Base-by-base conservation (phyloP, 805 yeast genomes). In the Citeromyces nyonsensis region DNA sequence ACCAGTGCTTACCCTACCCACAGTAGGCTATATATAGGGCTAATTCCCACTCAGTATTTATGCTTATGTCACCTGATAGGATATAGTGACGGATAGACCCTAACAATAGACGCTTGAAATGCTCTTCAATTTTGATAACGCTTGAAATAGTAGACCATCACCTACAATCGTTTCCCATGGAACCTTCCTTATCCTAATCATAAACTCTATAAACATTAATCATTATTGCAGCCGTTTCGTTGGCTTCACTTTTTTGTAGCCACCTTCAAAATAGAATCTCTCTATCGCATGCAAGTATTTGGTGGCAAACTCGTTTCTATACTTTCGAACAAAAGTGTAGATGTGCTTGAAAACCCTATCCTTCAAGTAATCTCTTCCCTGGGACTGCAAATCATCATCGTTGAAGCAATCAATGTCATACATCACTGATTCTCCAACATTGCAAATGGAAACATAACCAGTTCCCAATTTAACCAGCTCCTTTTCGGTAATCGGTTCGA, bases 401-500 rank as follows among this genome's bases (percentile, higher is more conserved):
- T 48, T 51, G 4, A 36, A 35, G 14, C 42, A 28, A 6, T 54
- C 57, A 35, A 54, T 47, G 28, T 53, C 55, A 39, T 48, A 51
- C 30, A 48, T 45, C 33, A 52, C 45, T 8, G 48, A 37, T 35
- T 54, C 59, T 15, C 59, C 59, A 22, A 48, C 57, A 33, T 54
- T 54, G 6, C 43, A 42, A 22, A 54, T 47, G 11, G 49, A 47
- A 33, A 54, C 48, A 31, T 52, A 48, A 26, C 39, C 48, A 6
- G 46, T 52, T 12, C 39, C 41, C 15, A 49, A 30, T 13, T 26
- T 25, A 24, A 38, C 33, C 18, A 53, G 44, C 40, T 61, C 67
- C 10, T 49, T 46, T 6, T 43, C 26, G 2, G 60, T 50, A 9
- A 60, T 56, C 25, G 44, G 49, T 38, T 60, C 59, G 38, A 59